Evolutionary conservation across 805 yeast species (phyloP).

Genomic region (Zygotorulaspora sp.): DNA sequence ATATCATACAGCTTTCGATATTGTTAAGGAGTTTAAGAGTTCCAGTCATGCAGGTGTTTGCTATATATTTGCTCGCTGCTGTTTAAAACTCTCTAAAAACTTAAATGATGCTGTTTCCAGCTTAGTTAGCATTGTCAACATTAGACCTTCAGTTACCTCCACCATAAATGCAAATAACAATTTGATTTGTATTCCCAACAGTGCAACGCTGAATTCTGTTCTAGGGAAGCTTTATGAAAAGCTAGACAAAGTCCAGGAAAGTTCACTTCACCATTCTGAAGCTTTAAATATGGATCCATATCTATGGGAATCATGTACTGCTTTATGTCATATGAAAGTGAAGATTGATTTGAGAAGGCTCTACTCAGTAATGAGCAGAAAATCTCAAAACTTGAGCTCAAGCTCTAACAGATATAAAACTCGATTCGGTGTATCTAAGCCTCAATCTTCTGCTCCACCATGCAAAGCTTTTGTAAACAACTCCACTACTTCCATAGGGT

Average conservation of each 20-base stretch:
- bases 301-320: conserved; percentile 82
- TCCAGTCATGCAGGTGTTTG: conserved; percentile 65
- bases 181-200: conserved; percentile 49
- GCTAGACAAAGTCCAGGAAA: conserved; percentile 57
- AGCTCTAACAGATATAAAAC: conserved; percentile 10
- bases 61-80: conserved; percentile 66
- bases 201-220: conserved; percentile 61
- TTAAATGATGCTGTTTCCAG: conserved; percentile 15
- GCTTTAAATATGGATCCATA: conserved; percentile 73
- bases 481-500: conserved; percentile 12
- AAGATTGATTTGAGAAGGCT: conserved; percentile 43
- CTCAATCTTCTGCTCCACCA: conserved; percentile 12
- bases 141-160: conserved; percentile 6
- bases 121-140: conserved; percentile 8
- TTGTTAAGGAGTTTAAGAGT: conserved; percentile 34
- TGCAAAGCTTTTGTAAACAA: conserved; percentile 11
- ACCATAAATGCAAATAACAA: conserved; percentile 8
- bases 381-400: conserved; percentile 9
- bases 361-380: conserved; percentile 13
- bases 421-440: conserved; percentile 12
- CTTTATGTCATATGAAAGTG: conserved; percentile 67
- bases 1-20: conserved; percentile 57
- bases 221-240: conserved; percentile 64
- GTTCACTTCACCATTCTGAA: conserved; percentile 61
- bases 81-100: conserved; percentile 21